Conservation (phyloP, 306 rosid species). For the Argentina anserina region DNA sequence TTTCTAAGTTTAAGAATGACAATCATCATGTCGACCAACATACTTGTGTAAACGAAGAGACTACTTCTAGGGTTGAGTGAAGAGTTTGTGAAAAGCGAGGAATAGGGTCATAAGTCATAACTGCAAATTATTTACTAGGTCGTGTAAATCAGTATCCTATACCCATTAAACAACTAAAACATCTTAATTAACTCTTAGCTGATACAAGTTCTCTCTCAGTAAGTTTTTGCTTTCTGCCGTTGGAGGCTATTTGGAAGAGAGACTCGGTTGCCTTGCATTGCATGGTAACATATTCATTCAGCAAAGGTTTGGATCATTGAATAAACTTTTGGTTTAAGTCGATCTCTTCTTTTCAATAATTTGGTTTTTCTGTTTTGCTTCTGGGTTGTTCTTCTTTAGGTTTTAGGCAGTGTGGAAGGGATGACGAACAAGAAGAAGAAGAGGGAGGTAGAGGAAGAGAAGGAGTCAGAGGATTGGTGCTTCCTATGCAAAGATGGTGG, state of each 20-base stretch:
- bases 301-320: neutral
- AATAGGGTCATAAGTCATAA: too few species aligned
- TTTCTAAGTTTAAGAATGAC: too few species aligned
- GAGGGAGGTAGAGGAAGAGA: constrained; percentile 16
- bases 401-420: neutral
- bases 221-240: neutral
- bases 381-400: neutral
- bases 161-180: too few species aligned
- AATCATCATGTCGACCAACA: too few species aligned
- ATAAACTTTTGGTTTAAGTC: neutral
- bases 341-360: neutral
- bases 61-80: neutral
- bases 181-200: too few species aligned
- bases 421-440: constrained; percentile 9
- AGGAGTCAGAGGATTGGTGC: constrained; percentile 45
- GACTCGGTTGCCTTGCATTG: neutral
- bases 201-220: too few species aligned
- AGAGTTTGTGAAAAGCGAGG: neutral
- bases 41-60: neutral
- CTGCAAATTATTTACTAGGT: too few species aligned
- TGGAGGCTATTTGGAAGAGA: neutral
- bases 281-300: neutral
- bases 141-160: too few species aligned
- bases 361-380: neutral
- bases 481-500: constrained; percentile 59